These are phyloP conservation scores for Jaminaea rosea DNA, from an alignment of 1,284 basidiomycete species.

Conservation along the genomic window DNA sequence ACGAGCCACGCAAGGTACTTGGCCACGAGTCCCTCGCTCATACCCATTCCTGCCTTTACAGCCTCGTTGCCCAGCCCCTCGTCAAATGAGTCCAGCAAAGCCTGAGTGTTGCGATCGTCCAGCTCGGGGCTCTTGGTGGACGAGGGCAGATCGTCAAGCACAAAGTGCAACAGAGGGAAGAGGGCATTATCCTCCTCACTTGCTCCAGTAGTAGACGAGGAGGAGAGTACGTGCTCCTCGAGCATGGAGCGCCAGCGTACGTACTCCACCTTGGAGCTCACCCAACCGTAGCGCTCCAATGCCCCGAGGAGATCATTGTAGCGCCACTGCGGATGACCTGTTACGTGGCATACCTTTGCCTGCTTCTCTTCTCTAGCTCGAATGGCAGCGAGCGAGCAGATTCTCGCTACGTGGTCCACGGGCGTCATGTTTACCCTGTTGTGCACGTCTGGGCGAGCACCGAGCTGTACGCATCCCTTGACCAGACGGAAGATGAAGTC, in stretches of 20 bases:
- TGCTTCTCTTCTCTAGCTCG: slow-evolving; percentile 49
- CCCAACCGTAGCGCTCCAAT: slow-evolving; percentile 71
- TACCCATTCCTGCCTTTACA: slow-evolving; percentile 60
- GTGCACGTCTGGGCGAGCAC: slow-evolving; percentile 91
- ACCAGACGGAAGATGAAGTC: slow-evolving; percentile 98
- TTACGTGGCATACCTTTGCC: slow-evolving; percentile 74
- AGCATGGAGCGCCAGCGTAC: slow-evolving; percentile 81
- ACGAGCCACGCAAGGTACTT: slow-evolving; percentile 91
- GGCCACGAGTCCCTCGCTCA: slow-evolving; percentile 69
- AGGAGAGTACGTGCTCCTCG: slow-evolving; percentile 78
- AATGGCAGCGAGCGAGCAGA: slow-evolving; percentile 53
- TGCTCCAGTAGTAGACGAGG: slow-evolving; percentile 1
- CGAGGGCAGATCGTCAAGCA: slow-evolving; percentile 90
- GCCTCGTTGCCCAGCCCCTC: slow-evolving; percentile 46
- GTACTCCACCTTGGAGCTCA: slow-evolving; percentile 72
- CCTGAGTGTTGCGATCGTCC: slow-evolving; percentile 73
- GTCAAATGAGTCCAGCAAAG: slow-evolving; percentile 56
- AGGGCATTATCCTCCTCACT: slow-evolving; percentile 69
- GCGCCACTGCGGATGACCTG: slow-evolving; percentile 73
- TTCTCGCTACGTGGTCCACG: slow-evolving; percentile 87
- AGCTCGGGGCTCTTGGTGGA: slow-evolving; percentile 89
- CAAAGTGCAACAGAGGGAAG: slow-evolving; percentile 65
- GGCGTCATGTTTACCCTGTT: slow-evolving; percentile 98
- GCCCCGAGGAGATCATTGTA: slow-evolving; percentile 80
- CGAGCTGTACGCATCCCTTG: slow-evolving; percentile 93